Base-by-base conservation (phyloP, 106 monocot genomes). In the Iris macrosiphon region DNA sequence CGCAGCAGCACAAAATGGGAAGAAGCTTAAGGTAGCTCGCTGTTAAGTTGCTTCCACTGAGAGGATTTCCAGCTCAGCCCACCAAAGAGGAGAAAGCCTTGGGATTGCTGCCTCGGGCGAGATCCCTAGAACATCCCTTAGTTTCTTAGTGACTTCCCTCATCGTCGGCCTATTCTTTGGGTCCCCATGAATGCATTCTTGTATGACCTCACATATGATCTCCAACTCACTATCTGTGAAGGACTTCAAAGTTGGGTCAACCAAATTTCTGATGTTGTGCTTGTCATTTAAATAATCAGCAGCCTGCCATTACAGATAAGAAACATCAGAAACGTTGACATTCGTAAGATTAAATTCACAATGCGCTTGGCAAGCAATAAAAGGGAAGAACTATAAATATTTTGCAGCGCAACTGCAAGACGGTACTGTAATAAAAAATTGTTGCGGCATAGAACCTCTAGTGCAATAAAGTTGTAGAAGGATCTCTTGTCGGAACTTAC, bases 61-160 rank as follows among this genome's bases (percentile, higher is more conserved):
- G 12, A 94, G 78, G 54, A 94, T 88, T 66, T 88, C 94, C 40
- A 93, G 81, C 54, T 93, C 93, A 22, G 93, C 93, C 93, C 93
- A 93, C 93, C 93, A 93, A 48, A 93, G 93, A 23, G 93, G 93
- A 38, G 88, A 94, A n/a, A 80, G 70, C 35, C 68, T 68, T 8
- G 94, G 84, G 1, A 19, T 49, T 25, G 94, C 94, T 20, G 88
- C 72, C n/a, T 88, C 94, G 2, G 88, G 81, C 4, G 81, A 78
- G 50, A 94, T 88, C 3, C 49, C 65, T 17, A 80, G 26, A 0
- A 47, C 81, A 31, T 55, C 51, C 49, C 62, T 68, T 33, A 94
- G 38, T 41, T 64, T 75, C 13, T 57, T 7, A 13, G 61, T 41
- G 25, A 82, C 56, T 18, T 79, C 75, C 12, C 57, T 70, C 75